These are phyloP conservation scores for Lactarius hatsudake DNA, from an alignment of 768 basidiomycete genomes.

Conservation along the genomic window DNA sequence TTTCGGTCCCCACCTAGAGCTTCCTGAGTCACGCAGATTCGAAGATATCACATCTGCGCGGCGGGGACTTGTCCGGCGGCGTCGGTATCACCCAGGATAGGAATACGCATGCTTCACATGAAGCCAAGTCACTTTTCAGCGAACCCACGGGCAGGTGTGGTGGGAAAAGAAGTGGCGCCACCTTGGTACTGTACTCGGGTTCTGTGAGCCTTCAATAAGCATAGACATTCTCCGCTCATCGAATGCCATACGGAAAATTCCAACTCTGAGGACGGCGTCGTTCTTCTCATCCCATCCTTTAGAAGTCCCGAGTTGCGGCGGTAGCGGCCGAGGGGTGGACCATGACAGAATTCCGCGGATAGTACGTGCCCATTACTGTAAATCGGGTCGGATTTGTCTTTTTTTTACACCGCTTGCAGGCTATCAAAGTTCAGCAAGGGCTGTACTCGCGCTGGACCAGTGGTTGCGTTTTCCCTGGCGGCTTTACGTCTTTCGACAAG, in stretches of 20 bases:
- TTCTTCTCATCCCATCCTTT: neutral
- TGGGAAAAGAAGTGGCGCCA: neutral
- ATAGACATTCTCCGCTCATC: neutral
- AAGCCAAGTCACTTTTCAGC: neutral
- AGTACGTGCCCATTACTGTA: neutral
- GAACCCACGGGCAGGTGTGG: neutral
- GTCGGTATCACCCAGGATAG: neutral
- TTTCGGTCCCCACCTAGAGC: neutral
- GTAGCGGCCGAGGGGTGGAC: neutral
- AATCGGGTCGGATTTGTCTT: neutral
- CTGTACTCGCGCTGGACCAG: neutral
- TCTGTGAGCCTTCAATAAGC: neutral
- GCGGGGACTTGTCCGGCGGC: neutral
- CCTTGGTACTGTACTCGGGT: neutral
- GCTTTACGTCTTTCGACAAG: neutral
- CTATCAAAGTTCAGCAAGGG: neutral
- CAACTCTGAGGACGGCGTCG: neutral
- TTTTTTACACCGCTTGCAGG: neutral
- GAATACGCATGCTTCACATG: neutral
- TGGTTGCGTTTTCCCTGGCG: neutral
- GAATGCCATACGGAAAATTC: neutral
- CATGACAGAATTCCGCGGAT: neutral
- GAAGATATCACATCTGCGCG: neutral
- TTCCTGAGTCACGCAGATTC: neutral
- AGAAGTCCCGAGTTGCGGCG: neutral